Conservation (phyloP, 148 eudicot species). For the Fagopyrum esculentum region DNA sequence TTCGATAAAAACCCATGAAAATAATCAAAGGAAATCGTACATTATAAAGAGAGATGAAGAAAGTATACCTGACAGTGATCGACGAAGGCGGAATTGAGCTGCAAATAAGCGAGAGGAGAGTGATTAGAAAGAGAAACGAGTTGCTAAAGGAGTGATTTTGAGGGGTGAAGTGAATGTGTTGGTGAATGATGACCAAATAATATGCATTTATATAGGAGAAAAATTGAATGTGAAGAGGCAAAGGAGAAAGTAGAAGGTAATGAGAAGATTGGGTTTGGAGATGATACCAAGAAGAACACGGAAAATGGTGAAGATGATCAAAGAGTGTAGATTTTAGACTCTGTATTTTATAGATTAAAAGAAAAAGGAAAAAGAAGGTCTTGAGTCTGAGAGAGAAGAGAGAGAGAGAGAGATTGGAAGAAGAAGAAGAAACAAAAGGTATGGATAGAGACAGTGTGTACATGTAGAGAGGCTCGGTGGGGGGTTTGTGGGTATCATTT, state of each 20-base stretch:
- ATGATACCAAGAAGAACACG: background rate
- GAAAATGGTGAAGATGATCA: background rate
- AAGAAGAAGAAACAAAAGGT: too few relatives aligned
- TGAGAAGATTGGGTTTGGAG: background rate
- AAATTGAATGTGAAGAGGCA: background rate
- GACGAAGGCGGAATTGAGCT: background rate
- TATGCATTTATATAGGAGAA: background rate
- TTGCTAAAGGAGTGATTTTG: background rate
- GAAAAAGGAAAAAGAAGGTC: background rate
- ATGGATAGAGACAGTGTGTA: constrained; percentile 7
- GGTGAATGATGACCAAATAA: background rate
- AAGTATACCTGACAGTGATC: background rate
- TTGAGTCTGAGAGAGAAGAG: background rate
- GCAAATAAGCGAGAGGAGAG: background rate
- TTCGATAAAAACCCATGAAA: background rate
- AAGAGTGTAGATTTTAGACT: constrained; percentile 5
- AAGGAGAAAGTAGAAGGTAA: background rate
- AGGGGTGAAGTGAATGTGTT: background rate
- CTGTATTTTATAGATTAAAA: background rate
- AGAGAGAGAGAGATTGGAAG: too few relatives aligned
- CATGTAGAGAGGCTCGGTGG: background rate
- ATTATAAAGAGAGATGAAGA: background rate
- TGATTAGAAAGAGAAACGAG: background rate
- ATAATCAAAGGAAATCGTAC: background rate
- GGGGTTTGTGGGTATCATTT: background rate